These are phyloP conservation scores for Pelargonium nanum DNA, from an alignment of 345 rosid genomes.

Conservation along the genomic window DNA sequence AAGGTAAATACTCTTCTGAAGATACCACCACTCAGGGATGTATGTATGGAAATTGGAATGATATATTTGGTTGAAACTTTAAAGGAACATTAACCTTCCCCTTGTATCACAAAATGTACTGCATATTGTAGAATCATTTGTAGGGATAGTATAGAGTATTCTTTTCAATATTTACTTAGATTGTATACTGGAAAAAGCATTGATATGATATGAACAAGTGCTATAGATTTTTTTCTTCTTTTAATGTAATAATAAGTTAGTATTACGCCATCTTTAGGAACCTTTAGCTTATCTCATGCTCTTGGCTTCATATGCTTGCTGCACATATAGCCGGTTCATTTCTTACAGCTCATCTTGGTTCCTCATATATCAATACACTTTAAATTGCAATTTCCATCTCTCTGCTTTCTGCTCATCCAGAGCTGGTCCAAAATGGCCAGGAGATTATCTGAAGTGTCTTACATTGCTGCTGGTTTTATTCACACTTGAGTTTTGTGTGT, in stretches of 20 bases:
- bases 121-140: background rate
- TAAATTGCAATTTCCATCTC: no score
- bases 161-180: background rate
- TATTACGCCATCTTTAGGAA: background rate
- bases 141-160: background rate
- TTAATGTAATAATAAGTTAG: background rate
- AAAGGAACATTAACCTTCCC: background rate
- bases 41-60: no score
- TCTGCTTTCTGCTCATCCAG: no score
- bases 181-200: background rate
- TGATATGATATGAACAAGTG: no score
- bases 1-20: background rate
- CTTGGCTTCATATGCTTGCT: background rate
- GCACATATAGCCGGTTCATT: no score
- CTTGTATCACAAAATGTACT: background rate
- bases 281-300: background rate
- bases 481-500: no score
- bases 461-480: no score
- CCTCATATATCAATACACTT: no score
- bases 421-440: no score
- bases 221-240: background rate
- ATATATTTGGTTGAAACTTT: no score
- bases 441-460: no score
- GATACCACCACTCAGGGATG: slow-evolving; percentile 4
- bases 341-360: no score